phyloP scores from a whole-genome alignment of 2,329 filamentous ascomycete genomes.

The Phoma sp. region DNA sequence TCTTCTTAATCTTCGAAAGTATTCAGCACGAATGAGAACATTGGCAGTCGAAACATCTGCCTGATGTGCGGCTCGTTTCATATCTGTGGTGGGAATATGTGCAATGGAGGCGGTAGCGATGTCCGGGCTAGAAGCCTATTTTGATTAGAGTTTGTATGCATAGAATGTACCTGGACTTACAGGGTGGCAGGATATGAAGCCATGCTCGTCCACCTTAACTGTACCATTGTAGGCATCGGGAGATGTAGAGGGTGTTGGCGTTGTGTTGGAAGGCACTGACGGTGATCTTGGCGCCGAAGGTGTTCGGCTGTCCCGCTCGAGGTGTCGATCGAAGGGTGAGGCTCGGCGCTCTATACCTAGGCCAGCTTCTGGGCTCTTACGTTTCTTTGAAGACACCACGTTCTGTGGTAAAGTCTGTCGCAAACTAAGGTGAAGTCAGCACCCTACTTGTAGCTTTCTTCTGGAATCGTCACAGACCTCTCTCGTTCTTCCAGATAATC shows the following conservation, averaged over 20 bases:
- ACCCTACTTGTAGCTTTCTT: not conserved
- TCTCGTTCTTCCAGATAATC: slow-evolving; percentile 48
- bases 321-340: slow-evolving; percentile 30
- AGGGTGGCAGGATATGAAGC: slow-evolving; percentile 44
- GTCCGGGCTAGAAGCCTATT: slow-evolving; percentile 1
- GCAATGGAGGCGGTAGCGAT: slow-evolving; percentile 25
- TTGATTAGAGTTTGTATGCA: not conserved
- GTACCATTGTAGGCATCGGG: slow-evolving; percentile 51
- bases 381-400: slow-evolving; percentile 23
- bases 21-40: slow-evolving; percentile 47
- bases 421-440: slow-evolving; percentile 19
- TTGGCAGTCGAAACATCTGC: slow-evolving; percentile 43
- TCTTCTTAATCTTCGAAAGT: slow-evolving; percentile 39
- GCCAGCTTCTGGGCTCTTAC: slow-evolving; percentile 33
- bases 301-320: slow-evolving; percentile 18
- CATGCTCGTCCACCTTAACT: slow-evolving; percentile 46
- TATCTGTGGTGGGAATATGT: slow-evolving; percentile 45
- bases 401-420: not conserved
- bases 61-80: slow-evolving; percentile 39
- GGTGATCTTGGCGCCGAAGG: slow-evolving; percentile 32
- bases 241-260: slow-evolving; percentile 5
- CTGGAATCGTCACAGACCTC: slow-evolving; percentile 24
- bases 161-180: slow-evolving; percentile 24
- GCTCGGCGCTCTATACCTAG: slow-evolving; percentile 23
- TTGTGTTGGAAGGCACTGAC: slow-evolving; percentile 25